Evolutionary conservation across 2,329 filamentous ascomycete genomes (phyloP).

Genomic region (Penicillium hordei): DNA sequence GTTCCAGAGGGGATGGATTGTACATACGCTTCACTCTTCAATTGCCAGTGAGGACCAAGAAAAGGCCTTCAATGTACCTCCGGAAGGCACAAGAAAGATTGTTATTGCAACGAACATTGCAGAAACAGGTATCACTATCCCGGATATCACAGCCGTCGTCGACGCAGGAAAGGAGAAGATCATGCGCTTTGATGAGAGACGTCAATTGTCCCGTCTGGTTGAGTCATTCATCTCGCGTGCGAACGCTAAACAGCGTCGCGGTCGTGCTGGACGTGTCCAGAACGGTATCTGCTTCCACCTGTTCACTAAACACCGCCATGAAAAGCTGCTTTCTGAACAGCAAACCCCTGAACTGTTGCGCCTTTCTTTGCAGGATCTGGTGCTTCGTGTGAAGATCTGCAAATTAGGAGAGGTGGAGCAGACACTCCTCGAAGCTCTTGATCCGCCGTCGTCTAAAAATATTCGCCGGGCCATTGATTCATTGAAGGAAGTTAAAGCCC

Average conservation of each 20-base stretch:
- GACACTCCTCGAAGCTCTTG: conserved; percentile 81
- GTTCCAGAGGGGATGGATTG: conserved; percentile 75
- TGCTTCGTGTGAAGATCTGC: conserved; percentile 96
- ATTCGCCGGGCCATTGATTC: conserved; percentile 91
- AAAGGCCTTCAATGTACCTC: conserved; percentile 82
- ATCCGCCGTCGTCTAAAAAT: conserved; percentile 87
- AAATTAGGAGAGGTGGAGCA: conserved; percentile 91
- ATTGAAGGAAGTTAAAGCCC: conserved; percentile 84
- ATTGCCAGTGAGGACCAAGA: conserved; percentile 97
- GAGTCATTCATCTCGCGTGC: conserved; percentile 95
- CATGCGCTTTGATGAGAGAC: conserved; percentile 89
- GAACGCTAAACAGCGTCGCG: conserved; percentile 91
- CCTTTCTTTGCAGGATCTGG: conserved; percentile 87
- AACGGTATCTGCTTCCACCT: conserved; percentile 94
- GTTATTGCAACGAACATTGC: conserved; percentile 97
- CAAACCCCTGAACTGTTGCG: conserved; percentile 97
- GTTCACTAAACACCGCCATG: conserved; percentile 87
- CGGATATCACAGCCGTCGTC: conserved; percentile 94
- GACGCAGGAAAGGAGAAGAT: conserved; percentile 97
- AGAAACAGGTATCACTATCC: conserved; percentile 97
- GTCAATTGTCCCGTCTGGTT: conserved; percentile 84
- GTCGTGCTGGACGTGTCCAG: conserved; percentile 92
- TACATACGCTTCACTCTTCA: conserved; percentile 88
- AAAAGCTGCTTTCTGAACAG: conserved; percentile 79
- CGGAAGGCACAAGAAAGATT: conserved; percentile 80